Base-by-base conservation (phyloP, 176 grass and related monocot genomes). In the Raddia guianensis region DNA sequence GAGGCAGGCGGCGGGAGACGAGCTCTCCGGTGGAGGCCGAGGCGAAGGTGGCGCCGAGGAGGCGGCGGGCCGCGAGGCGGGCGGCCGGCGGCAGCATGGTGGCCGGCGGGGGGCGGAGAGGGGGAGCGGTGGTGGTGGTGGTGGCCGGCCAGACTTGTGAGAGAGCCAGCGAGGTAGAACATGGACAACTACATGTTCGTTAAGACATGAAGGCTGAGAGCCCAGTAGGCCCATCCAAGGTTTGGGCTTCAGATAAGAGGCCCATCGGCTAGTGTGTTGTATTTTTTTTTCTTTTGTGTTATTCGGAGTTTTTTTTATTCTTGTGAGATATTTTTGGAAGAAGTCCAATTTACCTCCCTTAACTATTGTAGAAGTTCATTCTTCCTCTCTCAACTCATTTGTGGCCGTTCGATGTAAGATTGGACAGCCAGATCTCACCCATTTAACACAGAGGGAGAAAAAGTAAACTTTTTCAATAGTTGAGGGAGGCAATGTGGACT, bases 31-130 rank as follows among this genome's bases (percentile, higher is more conserved):
- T 72, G 11, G 83, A 87, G 18, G 77, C 37, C 46, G 52, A 65
- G 7, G 71, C 72, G 33, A 93, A 65, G 4, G 71, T 66, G 33
- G 90, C 64, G n/a, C 83, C 78, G 16, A 85, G 73, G 78, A 93
- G 74, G 91, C 87, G 91, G 44, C 88, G 85, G 68, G 82, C 74
- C 54, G 91, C 87, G 49, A 93, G 69, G 69, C 91, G 91, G 62
- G 80, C 84, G 67, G 84, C 87, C 84, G 79, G 74, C 68, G 80
- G 77, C 42, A 87, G 49, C 89, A 93, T 93, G 68, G 74, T 21
- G 81, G 81, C 83, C 80, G 80, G 80, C 49, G 77, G 32, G 40
- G 52, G 77, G 32, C 19, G 52, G 73, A 61, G 34, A 20, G 73
- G 32, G 53, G 69, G 16, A 21, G 43, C 46, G 71, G 48, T 42